Evolutionary conservation across 495 filamentous ascomycete genomes (phyloP), one percentile per base, ranked within the genome.

Genomic region (Cudoniella acicularis): DNA sequence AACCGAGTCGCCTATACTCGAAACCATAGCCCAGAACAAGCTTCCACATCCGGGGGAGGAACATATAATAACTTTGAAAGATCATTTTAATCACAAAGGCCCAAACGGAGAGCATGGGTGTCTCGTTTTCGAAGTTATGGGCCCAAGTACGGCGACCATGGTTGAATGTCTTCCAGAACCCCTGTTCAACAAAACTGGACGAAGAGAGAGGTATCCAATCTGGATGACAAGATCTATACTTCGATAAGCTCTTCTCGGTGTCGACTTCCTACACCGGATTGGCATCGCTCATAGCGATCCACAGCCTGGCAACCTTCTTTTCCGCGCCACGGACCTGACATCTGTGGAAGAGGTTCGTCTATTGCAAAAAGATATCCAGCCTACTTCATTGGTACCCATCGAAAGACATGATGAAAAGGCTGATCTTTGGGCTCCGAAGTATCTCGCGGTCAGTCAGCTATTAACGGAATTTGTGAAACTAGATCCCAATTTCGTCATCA

Each of bases 101-200:
- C 78, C 77, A 8, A 81, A 81, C 64, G 79, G 79, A 1, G 64
- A 62, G 8, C 79, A 80, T 60, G 65, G 64, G 11, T 81, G 79
- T 45, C 70, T 83, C 9, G 75, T 81, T 30, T 73, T 78, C 62
- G 74, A 81, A 56, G 66, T 68, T 10, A 72, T 81, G 72, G 77
- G 77, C 25, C 73, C 76, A 9, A 73, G 63, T 61, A 56, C 75
- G 25, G 67, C 67, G 22, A 66, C 47, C 27, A 71, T 71, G 66
- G 66, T 71, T 10, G 69, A 73, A 59, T 16, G 36, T 41, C 36
- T 41, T 41, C 36, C 36, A 41, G 65, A 72, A 60, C 60, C 17
- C 17, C 17, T 49, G 11, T 52, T 69, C 42, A 64, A 66, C 25
- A 64, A 64, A 27, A 69, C 69, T 53, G 67, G 70, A 49, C 64